A percentile compares a stretch with the other conserved stretches of the same genome.
phyloP scores from a whole-genome alignment of 2,329 filamentous ascomycete genomes.

The Ascochyta rabiei region DNA sequence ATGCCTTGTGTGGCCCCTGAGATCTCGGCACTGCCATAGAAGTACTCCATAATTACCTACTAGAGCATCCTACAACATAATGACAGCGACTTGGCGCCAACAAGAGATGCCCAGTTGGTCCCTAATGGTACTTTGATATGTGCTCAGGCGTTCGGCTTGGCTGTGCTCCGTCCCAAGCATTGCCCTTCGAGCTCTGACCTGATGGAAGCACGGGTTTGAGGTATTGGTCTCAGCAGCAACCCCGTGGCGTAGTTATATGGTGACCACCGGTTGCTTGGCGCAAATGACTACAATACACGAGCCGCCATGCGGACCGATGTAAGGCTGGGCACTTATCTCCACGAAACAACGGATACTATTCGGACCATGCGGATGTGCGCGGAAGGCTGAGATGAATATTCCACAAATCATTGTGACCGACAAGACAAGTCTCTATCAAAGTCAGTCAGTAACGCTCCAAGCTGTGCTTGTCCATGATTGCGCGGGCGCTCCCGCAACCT shows the following conservation, averaged over 20 bases:
- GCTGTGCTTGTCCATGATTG: background rate
- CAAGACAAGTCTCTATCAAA: background rate
- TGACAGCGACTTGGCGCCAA: background rate
- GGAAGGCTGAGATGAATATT: background rate
- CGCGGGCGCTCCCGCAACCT: background rate
- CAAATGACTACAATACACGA: background rate
- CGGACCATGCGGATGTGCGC: background rate
- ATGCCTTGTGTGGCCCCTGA: background rate
- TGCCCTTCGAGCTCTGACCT: too few relatives aligned
- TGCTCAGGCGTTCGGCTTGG: background rate
- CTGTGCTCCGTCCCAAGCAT: too few relatives aligned
- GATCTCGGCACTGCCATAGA: background rate
- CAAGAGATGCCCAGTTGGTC: background rate
- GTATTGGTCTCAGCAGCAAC: background rate
- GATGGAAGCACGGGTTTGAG: background rate
- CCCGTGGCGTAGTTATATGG: background rate
- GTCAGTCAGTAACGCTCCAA: background rate
- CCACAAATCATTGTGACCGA: background rate
- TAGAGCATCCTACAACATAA: background rate
- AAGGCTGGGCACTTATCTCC: background rate
- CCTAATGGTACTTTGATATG: background rate
- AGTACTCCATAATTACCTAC: background rate
- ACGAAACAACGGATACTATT: background rate
- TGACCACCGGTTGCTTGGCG: background rate
- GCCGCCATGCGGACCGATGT: background rate